Conservation (phyloP, 208 protist species). For the Naegleria fowleri region DNA sequence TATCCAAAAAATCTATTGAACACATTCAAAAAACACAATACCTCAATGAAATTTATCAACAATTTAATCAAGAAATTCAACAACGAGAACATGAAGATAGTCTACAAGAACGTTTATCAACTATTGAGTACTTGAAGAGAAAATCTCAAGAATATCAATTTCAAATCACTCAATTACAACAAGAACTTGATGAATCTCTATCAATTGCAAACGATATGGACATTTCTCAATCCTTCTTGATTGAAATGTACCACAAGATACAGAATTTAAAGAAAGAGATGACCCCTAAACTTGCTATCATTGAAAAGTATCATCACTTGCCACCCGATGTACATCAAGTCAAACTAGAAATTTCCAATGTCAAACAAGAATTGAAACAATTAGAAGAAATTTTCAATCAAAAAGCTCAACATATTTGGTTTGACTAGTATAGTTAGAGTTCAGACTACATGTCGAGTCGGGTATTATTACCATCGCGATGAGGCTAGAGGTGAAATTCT, state of each 20-base stretch:
- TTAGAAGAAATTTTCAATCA: not conserved
- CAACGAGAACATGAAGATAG: not conserved
- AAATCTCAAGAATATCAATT: not conserved
- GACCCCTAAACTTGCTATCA: not conserved
- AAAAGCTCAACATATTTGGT: not conserved
- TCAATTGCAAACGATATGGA: not conserved
- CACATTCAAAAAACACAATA: not conserved
- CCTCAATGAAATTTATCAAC: not conserved
- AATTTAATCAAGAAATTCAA: not conserved
- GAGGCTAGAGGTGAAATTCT: too few species aligned
- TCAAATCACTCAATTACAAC: not conserved
- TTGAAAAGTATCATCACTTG: not conserved
- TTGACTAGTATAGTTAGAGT: not conserved
- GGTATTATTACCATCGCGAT: too few species aligned
- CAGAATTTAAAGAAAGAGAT: not conserved
- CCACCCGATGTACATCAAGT: not conserved
- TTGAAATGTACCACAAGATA: not conserved
- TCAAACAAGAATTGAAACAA: not conserved
- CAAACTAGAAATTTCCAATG: not conserved
- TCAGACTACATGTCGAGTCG: too few species aligned
- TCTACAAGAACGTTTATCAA: not conserved
- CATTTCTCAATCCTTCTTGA: not conserved
- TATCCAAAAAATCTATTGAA: not conserved
- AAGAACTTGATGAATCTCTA: not conserved
- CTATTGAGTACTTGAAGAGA: constrained; percentile 4